phyloP scores from a whole-genome alignment of 1,139 yeast species.

The Hyphopichia fennica region DNA sequence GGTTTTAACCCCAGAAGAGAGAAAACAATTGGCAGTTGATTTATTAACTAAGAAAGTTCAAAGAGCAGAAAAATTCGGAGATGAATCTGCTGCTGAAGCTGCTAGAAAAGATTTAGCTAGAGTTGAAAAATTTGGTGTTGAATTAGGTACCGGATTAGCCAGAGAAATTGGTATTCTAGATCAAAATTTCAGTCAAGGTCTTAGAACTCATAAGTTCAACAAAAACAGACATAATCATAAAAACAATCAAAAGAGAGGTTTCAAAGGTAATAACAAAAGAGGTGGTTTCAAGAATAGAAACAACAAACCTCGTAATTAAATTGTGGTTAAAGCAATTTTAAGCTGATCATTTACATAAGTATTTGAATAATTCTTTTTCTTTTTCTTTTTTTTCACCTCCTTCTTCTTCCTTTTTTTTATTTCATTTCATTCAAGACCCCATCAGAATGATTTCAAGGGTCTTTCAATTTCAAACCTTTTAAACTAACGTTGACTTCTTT shows the following conservation, averaged over 20 bases:
- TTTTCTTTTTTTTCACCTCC: no score
- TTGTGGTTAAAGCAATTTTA: background rate
- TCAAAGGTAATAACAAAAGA: conserved; percentile 7
- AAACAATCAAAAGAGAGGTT: conserved; percentile 10
- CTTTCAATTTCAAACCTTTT: no score
- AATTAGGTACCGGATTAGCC: conserved; percentile 65
- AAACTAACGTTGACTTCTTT: no score
- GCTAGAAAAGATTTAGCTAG: conserved; percentile 65
- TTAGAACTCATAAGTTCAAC: conserved; percentile 1
- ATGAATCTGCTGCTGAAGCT: conserved; percentile 51
- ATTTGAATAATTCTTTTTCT: no score
- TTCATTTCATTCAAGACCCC: no score
- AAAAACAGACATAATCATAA: conserved; percentile 4
- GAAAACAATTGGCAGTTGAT: conserved; percentile 67
- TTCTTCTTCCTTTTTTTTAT: no score
- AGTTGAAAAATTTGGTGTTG: conserved; percentile 83
- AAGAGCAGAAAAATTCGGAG: conserved; percentile 79
- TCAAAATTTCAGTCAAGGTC: conserved; percentile 23
- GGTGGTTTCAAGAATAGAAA: conserved; percentile 6
- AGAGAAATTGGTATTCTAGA: conserved; percentile 61
- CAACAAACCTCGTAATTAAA: conserved; percentile 1
- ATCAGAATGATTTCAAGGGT: no score
- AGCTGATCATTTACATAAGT: no score
- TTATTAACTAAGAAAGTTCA: conserved; percentile 65
- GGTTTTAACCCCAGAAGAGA: conserved; percentile 62